These are phyloP conservation scores for Mycena vulgaris DNA, from an alignment of 768 basidiomycete species.

Conservation along the genomic window DNA sequence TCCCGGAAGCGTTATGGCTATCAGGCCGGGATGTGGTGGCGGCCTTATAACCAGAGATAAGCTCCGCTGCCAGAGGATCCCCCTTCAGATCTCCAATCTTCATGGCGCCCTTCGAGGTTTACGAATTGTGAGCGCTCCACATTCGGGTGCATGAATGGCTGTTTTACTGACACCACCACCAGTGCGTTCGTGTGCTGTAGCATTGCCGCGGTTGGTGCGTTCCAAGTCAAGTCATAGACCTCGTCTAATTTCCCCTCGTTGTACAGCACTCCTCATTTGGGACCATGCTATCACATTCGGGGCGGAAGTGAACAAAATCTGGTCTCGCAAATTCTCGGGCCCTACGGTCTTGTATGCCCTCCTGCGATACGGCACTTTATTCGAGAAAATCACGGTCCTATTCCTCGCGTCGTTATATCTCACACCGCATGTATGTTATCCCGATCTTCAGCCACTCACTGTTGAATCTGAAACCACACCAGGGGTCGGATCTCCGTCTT, in stretches of 20 bases:
- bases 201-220: slow-evolving; percentile 49
- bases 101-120: not conserved
- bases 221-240: not conserved
- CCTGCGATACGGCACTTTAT: slow-evolving; percentile 49
- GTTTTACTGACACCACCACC: not conserved
- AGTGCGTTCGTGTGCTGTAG: slow-evolving; percentile 52
- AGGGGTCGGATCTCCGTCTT: slow-evolving; percentile 18
- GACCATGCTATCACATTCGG: slow-evolving; percentile 48
- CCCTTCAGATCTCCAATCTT: too few species aligned
- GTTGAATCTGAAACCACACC: not conserved
- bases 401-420: slow-evolving; percentile 52
- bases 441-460: not conserved
- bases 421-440: slow-evolving; percentile 44
- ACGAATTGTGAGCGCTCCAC: not conserved
- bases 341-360: slow-evolving; percentile 46
- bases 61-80: too few species aligned
- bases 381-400: slow-evolving; percentile 49
- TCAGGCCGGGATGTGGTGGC: too few species aligned
- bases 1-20: too few species aligned
- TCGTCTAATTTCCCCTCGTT: not conserved
- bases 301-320: slow-evolving; percentile 46
- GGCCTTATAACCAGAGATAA: too few species aligned
- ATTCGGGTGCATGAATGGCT: not conserved
- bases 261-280: slow-evolving; percentile 49
- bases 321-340: slow-evolving; percentile 48